A percentile compares a stretch with the other conserved stretches of the same genome.
These are phyloP conservation scores for Talaromyces sp. DNA, from an alignment of 2,329 filamentous ascomycete species.

Conservation along the genomic window DNA sequence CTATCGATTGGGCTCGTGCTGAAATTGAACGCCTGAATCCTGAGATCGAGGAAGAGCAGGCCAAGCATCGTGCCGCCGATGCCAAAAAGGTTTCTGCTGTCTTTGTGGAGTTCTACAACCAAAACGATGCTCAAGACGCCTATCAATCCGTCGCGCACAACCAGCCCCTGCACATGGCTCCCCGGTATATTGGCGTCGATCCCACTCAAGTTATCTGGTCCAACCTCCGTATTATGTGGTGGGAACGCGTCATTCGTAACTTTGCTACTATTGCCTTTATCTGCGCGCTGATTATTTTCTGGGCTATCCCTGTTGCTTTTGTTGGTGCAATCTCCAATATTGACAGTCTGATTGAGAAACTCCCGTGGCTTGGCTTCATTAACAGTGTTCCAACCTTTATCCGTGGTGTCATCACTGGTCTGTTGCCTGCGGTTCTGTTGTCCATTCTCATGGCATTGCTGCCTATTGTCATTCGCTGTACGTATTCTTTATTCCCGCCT, in stretches of 20 bases:
- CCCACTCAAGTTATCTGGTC: conserved; percentile 82
- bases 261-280: conserved; percentile 68
- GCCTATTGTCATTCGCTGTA: conserved; percentile 72
- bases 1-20: conserved; percentile 79
- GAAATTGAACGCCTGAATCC: conserved; percentile 72
- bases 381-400: conserved; percentile 64
- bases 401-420: conserved; percentile 75
- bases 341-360: conserved; percentile 56
- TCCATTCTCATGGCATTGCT: conserved; percentile 82
- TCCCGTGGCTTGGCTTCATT: conserved; percentile 70
- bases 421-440: conserved; percentile 73
- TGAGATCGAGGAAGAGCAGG: conserved; percentile 63
- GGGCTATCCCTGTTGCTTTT: conserved; percentile 68
- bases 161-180: conserved; percentile 78
- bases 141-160: conserved; percentile 85
- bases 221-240: conserved; percentile 78
- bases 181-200: conserved; percentile 75
- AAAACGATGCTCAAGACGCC: conserved; percentile 78
- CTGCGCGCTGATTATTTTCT: conserved; percentile 76
- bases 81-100: conserved; percentile 66
- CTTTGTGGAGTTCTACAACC: conserved; percentile 83
- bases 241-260: conserved; percentile 71
- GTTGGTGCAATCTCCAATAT: conserved; percentile 87
- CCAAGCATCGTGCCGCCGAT: conserved; percentile 60
- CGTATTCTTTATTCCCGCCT: conserved; percentile 27